Percentiles rank a stretch among this genome's conserved stretches.
Conservation (phyloP, 306 rosid genomes). For the Begonia masoniana region DNA sequence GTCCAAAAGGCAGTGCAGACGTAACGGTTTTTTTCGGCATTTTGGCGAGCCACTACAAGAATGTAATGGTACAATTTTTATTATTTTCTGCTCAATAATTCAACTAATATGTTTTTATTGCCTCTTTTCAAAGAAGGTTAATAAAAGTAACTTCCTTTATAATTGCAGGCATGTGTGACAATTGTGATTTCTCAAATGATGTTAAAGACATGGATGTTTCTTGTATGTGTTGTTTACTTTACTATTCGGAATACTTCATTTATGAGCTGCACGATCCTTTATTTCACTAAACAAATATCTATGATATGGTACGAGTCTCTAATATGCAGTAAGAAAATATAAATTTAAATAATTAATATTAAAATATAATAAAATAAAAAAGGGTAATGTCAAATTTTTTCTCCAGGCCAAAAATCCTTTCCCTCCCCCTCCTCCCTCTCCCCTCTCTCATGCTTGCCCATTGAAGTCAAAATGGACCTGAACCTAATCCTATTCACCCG, state of each 20-base stretch:
- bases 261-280: not conserved
- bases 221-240: constrained; percentile 33
- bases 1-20: constrained; percentile 77
- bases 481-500: too few species aligned
- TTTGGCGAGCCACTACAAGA: constrained; percentile 89
- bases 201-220: constrained; percentile 66
- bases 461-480: too few species aligned
- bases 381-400: too few species aligned
- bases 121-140: not conserved
- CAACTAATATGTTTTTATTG: constrained; percentile 2
- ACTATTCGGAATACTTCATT: not conserved
- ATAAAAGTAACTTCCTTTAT: constrained; percentile 1
- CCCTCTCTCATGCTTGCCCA: too few species aligned
- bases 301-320: too few species aligned
- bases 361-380: not conserved
- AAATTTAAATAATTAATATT: not conserved
- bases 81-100: constrained; percentile 1
- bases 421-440: too few species aligned
- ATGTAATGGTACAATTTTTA: constrained; percentile 40
- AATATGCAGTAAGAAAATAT: too few species aligned
- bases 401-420: too few species aligned
- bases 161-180: constrained; percentile 84
- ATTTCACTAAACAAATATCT: not conserved
- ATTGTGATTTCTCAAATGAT: constrained; percentile 60
- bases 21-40: constrained; percentile 64